A percentile compares a stretch with the other conserved stretches of the same genome.
These are phyloP conservation scores for Globisporangium parvum DNA, from an alignment of 352 stramenopile species.

Conservation along the genomic window DNA sequence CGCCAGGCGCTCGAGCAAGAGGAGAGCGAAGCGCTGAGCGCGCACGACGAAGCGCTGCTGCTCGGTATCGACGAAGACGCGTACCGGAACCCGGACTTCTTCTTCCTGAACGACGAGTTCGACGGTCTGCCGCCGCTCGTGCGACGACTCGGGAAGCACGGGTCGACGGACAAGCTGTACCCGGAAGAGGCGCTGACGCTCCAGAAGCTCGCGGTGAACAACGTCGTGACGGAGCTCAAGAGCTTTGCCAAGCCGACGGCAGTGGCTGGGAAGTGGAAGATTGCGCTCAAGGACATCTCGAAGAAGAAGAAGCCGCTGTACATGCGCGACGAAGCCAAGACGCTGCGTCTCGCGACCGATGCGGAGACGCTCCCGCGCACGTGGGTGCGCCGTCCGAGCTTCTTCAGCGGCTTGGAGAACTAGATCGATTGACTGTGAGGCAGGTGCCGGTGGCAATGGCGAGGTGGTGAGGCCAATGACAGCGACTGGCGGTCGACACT, in stretches of 20 bases:
- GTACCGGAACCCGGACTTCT: constrained; percentile 82
- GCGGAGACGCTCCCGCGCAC: constrained; percentile 72
- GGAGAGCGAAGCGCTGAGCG: constrained; percentile 49
- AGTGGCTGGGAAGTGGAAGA: constrained; percentile 58
- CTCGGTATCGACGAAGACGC: constrained; percentile 60
- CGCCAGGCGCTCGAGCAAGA: constrained; percentile 37
- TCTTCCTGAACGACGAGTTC: constrained; percentile 82
- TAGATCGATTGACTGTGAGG: constrained; percentile 15
- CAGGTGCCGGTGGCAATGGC: not conserved
- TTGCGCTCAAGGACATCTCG: constrained; percentile 80
- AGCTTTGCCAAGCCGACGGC: constrained; percentile 70
- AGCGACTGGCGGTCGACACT: too few relatives aligned
- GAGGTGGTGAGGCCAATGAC: too few relatives aligned
- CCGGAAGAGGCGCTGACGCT: constrained; percentile 71
- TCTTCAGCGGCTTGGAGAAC: constrained; percentile 66
- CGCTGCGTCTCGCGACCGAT: constrained; percentile 63
- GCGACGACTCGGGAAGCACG: constrained; percentile 76
- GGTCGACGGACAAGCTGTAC: constrained; percentile 74
- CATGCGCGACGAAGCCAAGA: constrained; percentile 46
- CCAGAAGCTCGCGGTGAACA: constrained; percentile 66
- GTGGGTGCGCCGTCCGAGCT: constrained; percentile 71
- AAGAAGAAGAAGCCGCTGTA: constrained; percentile 75
- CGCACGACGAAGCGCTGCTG: constrained; percentile 46
- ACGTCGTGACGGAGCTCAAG: constrained; percentile 63
- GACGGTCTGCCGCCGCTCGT: constrained; percentile 72